Evolutionary conservation across 768 basidiomycete species (phyloP).

Genomic region (Glaciozyma antarctica): DNA sequence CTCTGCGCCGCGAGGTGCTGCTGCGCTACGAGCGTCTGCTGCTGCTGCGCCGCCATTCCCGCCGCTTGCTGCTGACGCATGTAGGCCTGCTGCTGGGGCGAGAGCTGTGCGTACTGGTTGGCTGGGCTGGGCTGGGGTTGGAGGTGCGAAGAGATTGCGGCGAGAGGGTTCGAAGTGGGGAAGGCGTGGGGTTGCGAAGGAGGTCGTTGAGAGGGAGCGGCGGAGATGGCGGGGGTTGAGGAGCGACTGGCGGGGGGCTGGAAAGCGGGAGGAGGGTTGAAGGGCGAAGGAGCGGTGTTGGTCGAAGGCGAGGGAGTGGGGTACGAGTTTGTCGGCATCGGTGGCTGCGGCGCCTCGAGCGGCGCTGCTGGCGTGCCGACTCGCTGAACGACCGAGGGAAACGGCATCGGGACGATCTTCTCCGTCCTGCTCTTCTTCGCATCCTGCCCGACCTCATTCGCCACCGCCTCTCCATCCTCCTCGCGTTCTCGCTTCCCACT

Average conservation of each 20-base stretch:
- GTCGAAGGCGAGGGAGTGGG: background rate
- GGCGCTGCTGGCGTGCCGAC: background rate
- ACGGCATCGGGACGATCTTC: no score
- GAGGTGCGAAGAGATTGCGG: slow-evolving; percentile 23
- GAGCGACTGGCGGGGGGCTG: background rate
- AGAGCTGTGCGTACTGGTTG: slow-evolving; percentile 2
- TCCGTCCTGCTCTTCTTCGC: no score
- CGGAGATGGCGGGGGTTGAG: background rate
- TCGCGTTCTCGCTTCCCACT: background rate
- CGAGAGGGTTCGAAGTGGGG: slow-evolving; percentile 7
- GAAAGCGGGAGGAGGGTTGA: background rate
- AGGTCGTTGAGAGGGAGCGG: background rate
- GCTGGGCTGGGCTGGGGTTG: slow-evolving; percentile 6
- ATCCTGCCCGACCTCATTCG: background rate
- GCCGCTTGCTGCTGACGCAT: slow-evolving; percentile 19
- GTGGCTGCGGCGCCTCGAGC: background rate
- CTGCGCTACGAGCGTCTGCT: background rate
- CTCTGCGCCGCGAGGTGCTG: background rate
- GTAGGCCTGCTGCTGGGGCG: slow-evolving; percentile 26
- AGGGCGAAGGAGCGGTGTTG: background rate
- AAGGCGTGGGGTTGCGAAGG: background rate
- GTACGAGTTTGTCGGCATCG: background rate
- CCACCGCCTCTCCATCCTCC: background rate
- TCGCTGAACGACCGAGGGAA: background rate
- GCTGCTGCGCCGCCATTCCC: slow-evolving; percentile 12